Evolutionary conservation across 1,284 basidiomycete genomes (phyloP).

Genomic region (Porphyrellus sp.): DNA sequence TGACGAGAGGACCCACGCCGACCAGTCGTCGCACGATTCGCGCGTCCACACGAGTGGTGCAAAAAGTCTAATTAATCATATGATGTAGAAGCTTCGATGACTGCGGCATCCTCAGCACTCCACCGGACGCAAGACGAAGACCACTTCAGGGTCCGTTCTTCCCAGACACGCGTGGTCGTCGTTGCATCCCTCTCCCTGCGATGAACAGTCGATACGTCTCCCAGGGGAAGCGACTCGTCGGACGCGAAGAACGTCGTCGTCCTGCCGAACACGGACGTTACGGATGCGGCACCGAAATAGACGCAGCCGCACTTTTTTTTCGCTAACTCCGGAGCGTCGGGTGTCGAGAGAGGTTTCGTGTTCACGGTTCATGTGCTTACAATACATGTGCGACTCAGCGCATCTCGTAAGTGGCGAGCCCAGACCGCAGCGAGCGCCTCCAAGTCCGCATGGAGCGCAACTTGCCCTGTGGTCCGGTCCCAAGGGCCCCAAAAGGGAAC

Average conservation of each 20-base stretch:
- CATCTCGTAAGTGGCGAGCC: conserved; percentile 1
- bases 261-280: neutral
- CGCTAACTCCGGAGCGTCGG: conserved; percentile 3
- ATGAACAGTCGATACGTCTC: neutral
- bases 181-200: neutral
- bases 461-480: neutral
- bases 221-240: neutral
- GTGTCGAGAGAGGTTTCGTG: neutral
- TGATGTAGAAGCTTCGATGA: neutral
- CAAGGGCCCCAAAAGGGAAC: conserved; percentile 11
- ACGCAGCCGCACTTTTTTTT: neutral
- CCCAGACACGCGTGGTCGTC: neutral
- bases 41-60: neutral
- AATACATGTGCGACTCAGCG: too few relatives aligned
- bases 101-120: neutral
- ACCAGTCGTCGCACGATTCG: neutral
- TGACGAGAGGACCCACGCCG: conserved; percentile 1
- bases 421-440: neutral
- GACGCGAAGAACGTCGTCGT: neutral
- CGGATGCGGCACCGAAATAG: conserved; percentile 9
- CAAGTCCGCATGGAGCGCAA: neutral
- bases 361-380: neutral
- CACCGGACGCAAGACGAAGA: neutral
- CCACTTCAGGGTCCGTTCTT: neutral
- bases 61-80: conserved; percentile 15